These are phyloP conservation scores for Phaeotremella skinneri DNA, from an alignment of 768 basidiomycete species.

Conservation along the genomic window DNA sequence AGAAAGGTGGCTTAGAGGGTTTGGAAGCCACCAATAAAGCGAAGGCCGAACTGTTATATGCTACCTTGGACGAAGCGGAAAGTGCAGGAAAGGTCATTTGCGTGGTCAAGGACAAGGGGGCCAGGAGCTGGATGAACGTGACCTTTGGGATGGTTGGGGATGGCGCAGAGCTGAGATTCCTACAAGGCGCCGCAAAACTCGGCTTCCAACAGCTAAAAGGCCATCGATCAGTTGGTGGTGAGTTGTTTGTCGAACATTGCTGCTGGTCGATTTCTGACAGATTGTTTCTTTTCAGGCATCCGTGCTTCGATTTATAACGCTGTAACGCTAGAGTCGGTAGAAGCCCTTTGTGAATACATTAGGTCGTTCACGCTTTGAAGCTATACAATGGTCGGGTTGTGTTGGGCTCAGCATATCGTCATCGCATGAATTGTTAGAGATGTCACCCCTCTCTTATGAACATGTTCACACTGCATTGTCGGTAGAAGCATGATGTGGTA, in stretches of 20 bases:
- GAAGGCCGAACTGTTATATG: constrained; percentile 78
- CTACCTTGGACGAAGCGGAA: constrained; percentile 67
- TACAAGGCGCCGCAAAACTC: constrained; percentile 71
- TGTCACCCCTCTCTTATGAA: too few relatives aligned
- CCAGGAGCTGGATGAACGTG: constrained; percentile 93
- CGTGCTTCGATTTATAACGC: constrained; percentile 88
- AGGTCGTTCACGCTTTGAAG: constrained; percentile 39
- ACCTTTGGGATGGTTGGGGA: constrained; percentile 77
- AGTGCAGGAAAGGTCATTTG: constrained; percentile 65
- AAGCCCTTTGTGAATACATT: constrained; percentile 55
- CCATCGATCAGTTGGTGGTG: constrained; percentile 67
- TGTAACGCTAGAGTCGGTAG: constrained; percentile 70
- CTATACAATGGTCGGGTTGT: not conserved
- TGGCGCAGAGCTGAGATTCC: constrained; percentile 69
- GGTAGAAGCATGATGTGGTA: too few relatives aligned
- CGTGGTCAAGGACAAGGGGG: constrained; percentile 67
- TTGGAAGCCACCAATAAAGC: constrained; percentile 65
- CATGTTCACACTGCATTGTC: too few relatives aligned
- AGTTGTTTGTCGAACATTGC: constrained; percentile 17
- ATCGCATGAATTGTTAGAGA: too few relatives aligned
- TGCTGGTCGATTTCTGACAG: not conserved
- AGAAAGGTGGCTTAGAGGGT: constrained; percentile 65
- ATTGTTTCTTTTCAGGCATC: constrained; percentile 57
- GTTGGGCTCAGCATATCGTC: not conserved
- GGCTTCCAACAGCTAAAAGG: constrained; percentile 88